Conservation (phyloP, 345 rosid genomes). For the Eucalyptus curtisii region DNA sequence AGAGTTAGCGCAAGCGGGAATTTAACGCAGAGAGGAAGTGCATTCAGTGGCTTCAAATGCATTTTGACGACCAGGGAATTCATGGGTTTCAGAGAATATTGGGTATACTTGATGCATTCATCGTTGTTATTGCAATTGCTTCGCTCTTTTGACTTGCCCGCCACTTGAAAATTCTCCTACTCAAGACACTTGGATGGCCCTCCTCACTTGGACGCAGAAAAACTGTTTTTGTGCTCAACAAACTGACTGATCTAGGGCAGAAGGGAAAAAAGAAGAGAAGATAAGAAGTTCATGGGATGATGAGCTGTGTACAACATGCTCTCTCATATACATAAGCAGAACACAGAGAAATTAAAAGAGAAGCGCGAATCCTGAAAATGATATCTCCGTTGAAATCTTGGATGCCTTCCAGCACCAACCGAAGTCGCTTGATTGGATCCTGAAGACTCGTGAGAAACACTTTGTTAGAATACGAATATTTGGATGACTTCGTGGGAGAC, state of each 20-base stretch:
- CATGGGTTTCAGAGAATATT: neutral
- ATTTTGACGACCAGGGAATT: neutral
- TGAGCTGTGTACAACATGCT: neutral
- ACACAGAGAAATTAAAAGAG: neutral
- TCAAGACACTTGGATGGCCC: neutral
- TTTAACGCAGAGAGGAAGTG: neutral
- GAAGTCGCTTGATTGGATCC: neutral
- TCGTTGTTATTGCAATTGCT: neutral
- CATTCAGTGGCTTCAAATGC: neutral
- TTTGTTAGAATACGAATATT: neutral
- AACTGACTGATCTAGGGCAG: neutral
- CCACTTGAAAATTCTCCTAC: neutral
- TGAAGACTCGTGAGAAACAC: neutral
- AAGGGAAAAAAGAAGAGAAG: neutral
- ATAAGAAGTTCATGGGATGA: neutral
- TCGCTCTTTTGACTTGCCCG: neutral
- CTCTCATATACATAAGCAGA: neutral
- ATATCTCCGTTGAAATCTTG: neutral
- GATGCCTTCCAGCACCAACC: neutral
- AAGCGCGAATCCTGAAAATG: neutral
- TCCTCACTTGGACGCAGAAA: neutral
- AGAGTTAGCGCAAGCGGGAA: neutral
- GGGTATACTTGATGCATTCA: neutral
- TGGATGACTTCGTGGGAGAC: neutral
- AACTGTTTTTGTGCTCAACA: neutral